A percentile compares a stretch with the other conserved stretches of the same genome.
phyloP scores from a whole-genome alignment of 2,329 filamentous ascomycete species.

The Chlorencoelia australis region DNA sequence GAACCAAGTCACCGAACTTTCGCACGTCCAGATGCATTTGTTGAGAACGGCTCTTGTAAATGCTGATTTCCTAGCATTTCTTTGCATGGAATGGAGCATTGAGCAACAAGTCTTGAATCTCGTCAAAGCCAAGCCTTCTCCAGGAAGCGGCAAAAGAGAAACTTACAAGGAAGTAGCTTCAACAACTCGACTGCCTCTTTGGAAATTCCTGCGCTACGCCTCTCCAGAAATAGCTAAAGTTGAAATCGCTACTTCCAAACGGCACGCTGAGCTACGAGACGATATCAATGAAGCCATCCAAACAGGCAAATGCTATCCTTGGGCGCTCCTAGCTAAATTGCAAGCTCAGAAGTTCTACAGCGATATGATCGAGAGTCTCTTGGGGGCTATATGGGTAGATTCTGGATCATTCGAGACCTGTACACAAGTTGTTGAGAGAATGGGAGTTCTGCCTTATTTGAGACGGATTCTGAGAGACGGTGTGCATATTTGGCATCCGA shows the following conservation, averaged over 20 bases:
- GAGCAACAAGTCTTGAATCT: constrained; percentile 25
- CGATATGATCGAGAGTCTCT: constrained; percentile 69
- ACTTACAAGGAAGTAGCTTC: too few relatives aligned
- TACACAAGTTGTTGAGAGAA: constrained; percentile 44
- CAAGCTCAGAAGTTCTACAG: constrained; percentile 68
- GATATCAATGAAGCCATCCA: constrained; percentile 41
- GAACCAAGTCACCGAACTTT: constrained; percentile 35
- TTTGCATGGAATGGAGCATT: constrained; percentile 50
- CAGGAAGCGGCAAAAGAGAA: too few relatives aligned
- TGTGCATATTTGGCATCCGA: constrained; percentile 53
- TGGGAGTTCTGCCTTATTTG: constrained; percentile 58
- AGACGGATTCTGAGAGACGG: constrained; percentile 47
- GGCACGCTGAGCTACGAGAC: constrained; percentile 32
- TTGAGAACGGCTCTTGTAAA: constrained; percentile 72
- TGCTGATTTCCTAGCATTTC: constrained; percentile 67
- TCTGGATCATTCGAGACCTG: constrained; percentile 54
- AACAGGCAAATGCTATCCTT: constrained; percentile 54
- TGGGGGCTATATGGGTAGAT: constrained; percentile 82
- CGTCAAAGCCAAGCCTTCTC: neutral
- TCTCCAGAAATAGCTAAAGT: constrained; percentile 37
- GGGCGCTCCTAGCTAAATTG: constrained; percentile 58
- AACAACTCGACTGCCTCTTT: constrained; percentile 36
- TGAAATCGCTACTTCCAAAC: constrained; percentile 27
- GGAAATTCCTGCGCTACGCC: constrained; percentile 58
- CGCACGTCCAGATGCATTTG: constrained; percentile 59